Evolutionary conservation across 2,329 filamentous ascomycete species (phyloP).

Genomic region (Neonectria hederae): DNA sequence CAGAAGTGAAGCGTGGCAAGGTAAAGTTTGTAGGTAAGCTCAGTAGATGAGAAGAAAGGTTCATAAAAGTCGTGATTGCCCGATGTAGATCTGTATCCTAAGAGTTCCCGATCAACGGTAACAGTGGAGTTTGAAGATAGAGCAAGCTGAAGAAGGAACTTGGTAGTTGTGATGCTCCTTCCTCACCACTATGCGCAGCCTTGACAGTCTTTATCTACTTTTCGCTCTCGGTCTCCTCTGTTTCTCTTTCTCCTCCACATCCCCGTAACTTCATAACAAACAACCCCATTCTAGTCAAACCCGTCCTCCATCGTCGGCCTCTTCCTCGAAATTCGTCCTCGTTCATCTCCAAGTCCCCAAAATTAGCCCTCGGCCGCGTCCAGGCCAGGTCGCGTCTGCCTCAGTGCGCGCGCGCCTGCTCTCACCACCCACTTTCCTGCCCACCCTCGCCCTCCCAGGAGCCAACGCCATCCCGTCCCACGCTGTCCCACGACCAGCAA

Average conservation of each 20-base stretch:
- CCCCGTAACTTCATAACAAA: conserved; percentile 1
- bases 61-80: background rate
- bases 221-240: background rate
- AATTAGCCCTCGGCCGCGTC: conserved; percentile 17
- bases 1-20: background rate
- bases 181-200: conserved; percentile 11
- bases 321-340: conserved; percentile 6
- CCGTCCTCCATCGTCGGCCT: conserved; percentile 1
- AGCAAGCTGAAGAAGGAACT: conserved; percentile 4
- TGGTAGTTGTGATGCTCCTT: conserved; percentile 17
- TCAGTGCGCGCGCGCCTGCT: conserved; percentile 28
- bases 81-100: background rate
- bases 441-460: conserved; percentile 5
- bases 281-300: background rate
- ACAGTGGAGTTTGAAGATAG: background rate
- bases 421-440: conserved; percentile 16
- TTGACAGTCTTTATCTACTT: conserved; percentile 21
- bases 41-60: background rate
- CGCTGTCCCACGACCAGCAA: background rate
- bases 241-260: conserved; percentile 3
- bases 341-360: conserved; percentile 20
- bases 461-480: conserved; percentile 22
- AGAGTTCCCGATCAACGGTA: conserved; percentile 23
- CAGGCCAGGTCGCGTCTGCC: conserved; percentile 16
- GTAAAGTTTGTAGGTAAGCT: background rate